Conservation (phyloP, 1,139 yeast species). For the Spathaspora jeffriesii region DNA sequence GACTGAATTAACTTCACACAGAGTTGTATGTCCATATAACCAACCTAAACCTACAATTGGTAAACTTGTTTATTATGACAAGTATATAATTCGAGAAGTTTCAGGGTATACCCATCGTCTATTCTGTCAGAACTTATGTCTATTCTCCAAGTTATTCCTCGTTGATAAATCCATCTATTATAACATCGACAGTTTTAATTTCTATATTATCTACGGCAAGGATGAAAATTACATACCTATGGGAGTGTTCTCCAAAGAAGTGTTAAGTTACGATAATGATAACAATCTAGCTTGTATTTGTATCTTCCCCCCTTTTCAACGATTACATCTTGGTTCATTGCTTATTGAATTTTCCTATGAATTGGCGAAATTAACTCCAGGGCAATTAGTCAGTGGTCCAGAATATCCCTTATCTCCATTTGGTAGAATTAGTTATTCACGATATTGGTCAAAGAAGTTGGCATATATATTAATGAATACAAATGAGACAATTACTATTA, state of each 20-base stretch:
- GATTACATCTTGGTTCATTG: slow-evolving; percentile 73
- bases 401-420: slow-evolving; percentile 87
- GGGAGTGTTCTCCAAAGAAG: slow-evolving; percentile 93
- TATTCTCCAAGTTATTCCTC: slow-evolving; percentile 86
- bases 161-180: slow-evolving; percentile 90
- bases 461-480: slow-evolving; percentile 18
- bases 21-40: slow-evolving; percentile 40
- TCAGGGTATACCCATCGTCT: slow-evolving; percentile 64
- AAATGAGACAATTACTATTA: slow-evolving; percentile 39
- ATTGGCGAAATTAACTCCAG: slow-evolving; percentile 54
- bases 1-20: slow-evolving; percentile 41
- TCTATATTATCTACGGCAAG: slow-evolving; percentile 67
- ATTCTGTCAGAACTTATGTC: slow-evolving; percentile 79
- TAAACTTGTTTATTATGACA: slow-evolving; percentile 64
- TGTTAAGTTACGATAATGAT: slow-evolving; percentile 79
- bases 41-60: slow-evolving; percentile 54
- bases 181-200: slow-evolving; percentile 75
- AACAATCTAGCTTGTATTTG: slow-evolving; percentile 86
- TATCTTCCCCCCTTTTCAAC: slow-evolving; percentile 90
- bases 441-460: slow-evolving; percentile 69
- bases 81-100: slow-evolving; percentile 56
- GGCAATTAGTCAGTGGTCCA: slow-evolving; percentile 72
- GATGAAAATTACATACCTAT: slow-evolving; percentile 49
- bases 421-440: slow-evolving; percentile 71
- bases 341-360: slow-evolving; percentile 83